Conservation (phyloP, 2,329 filamentous ascomycete genomes). For the Ascochyta clinopodiicola region DNA sequence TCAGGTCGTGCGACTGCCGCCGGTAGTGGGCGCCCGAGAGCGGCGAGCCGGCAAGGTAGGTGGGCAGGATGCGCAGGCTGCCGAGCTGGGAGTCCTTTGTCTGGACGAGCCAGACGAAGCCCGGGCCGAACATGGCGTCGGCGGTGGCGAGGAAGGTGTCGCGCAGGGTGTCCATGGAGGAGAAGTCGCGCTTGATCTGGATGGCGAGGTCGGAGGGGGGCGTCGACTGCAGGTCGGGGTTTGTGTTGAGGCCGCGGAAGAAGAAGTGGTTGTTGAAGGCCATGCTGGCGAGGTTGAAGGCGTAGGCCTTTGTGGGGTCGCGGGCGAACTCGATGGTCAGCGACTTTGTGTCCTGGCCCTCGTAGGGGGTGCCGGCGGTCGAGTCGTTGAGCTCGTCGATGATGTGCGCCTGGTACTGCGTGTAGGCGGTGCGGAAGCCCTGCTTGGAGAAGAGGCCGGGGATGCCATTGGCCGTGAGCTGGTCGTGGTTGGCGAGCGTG, state of each 20-base stretch:
- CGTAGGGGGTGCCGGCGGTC: conserved; percentile 70
- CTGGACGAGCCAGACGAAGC: conserved; percentile 92
- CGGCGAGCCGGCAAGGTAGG: conserved; percentile 90
- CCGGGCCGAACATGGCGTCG: conserved; percentile 91
- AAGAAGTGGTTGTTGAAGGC: conserved; percentile 90
- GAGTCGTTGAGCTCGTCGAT: conserved; percentile 77
- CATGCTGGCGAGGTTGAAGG: conserved; percentile 98
- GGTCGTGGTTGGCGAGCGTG: conserved; percentile 54
- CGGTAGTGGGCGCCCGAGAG: conserved; percentile 86
- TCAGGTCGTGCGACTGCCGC: conserved; percentile 71
- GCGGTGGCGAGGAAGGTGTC: conserved; percentile 82
- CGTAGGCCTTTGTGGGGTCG: conserved; percentile 74
- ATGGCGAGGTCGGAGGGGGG: conserved; percentile 60
- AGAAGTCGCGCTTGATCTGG: conserved; percentile 74
- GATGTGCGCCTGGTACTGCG: conserved; percentile 77
- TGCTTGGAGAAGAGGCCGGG: conserved; percentile 72
- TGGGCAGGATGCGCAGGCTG: conserved; percentile 74
- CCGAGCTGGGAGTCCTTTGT: conserved; percentile 53
- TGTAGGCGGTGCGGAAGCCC: conserved; percentile 80
- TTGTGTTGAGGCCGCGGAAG: conserved; percentile 65
- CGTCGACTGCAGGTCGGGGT: conserved; percentile 30
- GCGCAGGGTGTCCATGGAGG: conserved; percentile 81
- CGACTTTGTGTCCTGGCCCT: conserved; percentile 66
- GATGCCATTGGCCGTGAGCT: conserved; percentile 62
- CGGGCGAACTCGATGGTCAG: conserved; percentile 79